Evolutionary conservation across 345 rosid species (phyloP), one percentile per base, ranked within the genome.

Genomic region (Angophora floribunda): DNA sequence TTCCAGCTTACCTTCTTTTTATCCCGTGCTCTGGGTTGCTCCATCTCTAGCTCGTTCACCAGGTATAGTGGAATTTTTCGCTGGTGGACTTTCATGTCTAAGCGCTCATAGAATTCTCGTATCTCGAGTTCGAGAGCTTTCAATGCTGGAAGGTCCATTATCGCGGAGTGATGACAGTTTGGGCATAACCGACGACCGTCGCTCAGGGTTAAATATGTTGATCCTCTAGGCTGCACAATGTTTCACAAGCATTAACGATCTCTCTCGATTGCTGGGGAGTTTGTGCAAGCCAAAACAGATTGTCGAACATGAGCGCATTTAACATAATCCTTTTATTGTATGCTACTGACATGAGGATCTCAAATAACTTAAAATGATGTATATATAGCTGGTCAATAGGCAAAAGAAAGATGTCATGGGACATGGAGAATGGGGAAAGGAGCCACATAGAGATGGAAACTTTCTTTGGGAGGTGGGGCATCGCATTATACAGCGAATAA

Each of bases 181-280:
- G 36, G 50, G 36, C 89, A 88, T 88, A 85, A 61, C 52, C 26
- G 28, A 45, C 99, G 92, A 51, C 97, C 98, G 91, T 95, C 98
- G 61, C 93, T 95, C 88, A 96, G 99, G 24, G 94, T 93, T 85
- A 95, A 87, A 92, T 93, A 95, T 87, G 87, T 96, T 19, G 91
- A 85, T 52, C 94, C 96, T 85, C 88, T 93, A 0, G 97, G 92
- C 99, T 97, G 95, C 92, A 93, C 87, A 11, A 52, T 41, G 32
- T 41, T 67, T 67, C 45, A 32, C 11, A 30, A 65, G 44, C 78
- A 65, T 65, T 36, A 65, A 21, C 78, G 44, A 15, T 21, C 78
- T 65, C 78, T 65, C 41, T n/a, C 44, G 15, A 16, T 67, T 67
- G 78, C 36, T 2, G 22, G 78, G 44, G 44, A 67, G 78, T 8